A percentile compares a stretch with the other conserved stretches of the same genome.
Evolutionary conservation across 2,329 filamentous ascomycete species (phyloP).

Genomic region (Fusarium stilboides): DNA sequence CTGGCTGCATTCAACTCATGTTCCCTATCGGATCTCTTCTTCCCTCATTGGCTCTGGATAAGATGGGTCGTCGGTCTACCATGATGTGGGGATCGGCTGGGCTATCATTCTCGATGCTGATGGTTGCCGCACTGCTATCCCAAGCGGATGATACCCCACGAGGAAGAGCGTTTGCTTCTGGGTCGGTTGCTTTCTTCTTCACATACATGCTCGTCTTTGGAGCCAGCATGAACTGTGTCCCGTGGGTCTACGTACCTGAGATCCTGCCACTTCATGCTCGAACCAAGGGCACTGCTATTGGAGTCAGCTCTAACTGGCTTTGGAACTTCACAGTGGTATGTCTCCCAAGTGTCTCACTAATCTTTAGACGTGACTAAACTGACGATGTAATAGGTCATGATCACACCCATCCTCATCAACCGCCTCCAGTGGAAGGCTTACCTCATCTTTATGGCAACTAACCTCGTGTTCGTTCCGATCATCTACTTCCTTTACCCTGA

Average conservation of each 20-base stretch:
- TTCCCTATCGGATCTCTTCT: conserved; percentile 57
- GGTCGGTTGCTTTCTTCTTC: conserved; percentile 40
- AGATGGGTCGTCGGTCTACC: conserved; percentile 58
- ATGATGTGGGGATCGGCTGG: conserved; percentile 60
- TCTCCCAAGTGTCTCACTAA: too few relatives aligned
- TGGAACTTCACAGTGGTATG: conserved; percentile 35
- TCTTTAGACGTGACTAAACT: too few relatives aligned
- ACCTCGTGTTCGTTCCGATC: conserved; percentile 2
- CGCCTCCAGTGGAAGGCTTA: conserved; percentile 24
- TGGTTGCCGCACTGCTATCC: conserved; percentile 41
- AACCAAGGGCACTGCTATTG: conserved; percentile 43
- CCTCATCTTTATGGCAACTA: conserved; percentile 28
- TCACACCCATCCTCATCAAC: conserved; percentile 58
- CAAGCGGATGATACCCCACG: conserved; percentile 30
- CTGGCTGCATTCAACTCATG: conserved; percentile 57
- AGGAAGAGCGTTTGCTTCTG: conserved; percentile 36
- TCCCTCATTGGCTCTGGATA: conserved; percentile 55
- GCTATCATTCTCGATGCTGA: conserved; percentile 42
- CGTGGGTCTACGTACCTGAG: conserved; percentile 46
- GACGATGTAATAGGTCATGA: conserved; percentile 64
- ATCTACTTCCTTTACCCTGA: conserved; percentile 19
- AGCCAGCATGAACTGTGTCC: conserved; percentile 43
- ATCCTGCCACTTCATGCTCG: conserved; percentile 41
- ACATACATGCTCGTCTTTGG: conserved; percentile 44
- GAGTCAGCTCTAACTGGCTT: conserved; percentile 31